Conservation (phyloP, 805 yeast genomes). For the Saccharomycopsis sp. region DNA sequence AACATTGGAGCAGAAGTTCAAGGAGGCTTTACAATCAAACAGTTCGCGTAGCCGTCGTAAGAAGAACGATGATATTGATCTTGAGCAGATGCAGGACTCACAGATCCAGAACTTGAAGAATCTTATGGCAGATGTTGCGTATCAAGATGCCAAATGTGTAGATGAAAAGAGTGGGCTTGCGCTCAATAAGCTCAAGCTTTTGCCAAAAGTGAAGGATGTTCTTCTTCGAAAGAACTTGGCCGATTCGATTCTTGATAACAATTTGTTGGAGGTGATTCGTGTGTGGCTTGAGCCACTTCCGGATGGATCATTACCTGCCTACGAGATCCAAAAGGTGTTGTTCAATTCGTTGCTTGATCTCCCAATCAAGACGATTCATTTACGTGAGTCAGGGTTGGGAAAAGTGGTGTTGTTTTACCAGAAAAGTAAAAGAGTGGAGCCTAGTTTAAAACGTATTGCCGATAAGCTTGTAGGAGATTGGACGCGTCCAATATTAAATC, state of each 20-base stretch:
- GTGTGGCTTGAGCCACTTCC: slow-evolving; percentile 98
- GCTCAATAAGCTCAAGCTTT: slow-evolving; percentile 60
- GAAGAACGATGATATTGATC: slow-evolving; percentile 81
- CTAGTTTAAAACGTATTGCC: slow-evolving; percentile 76
- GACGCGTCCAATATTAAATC: slow-evolving; percentile 97
- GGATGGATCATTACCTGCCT: slow-evolving; percentile 96
- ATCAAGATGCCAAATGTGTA: slow-evolving; percentile 54
- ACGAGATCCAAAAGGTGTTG: slow-evolving; percentile 86
- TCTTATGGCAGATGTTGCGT: slow-evolving; percentile 85
- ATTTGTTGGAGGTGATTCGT: slow-evolving; percentile 84
- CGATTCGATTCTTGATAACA: slow-evolving; percentile 90
- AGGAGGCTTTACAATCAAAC: slow-evolving; percentile 57
- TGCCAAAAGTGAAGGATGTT: slow-evolving; percentile 71
- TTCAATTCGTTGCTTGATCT: slow-evolving; percentile 66
- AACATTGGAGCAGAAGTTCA: slow-evolving; percentile 75
- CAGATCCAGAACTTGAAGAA: slow-evolving; percentile 73
- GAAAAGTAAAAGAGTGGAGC: slow-evolving; percentile 82
- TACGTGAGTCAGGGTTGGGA: slow-evolving; percentile 91
- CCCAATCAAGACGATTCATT: slow-evolving; percentile 93
- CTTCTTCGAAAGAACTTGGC: slow-evolving; percentile 79
- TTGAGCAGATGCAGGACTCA: slow-evolving; percentile 94
- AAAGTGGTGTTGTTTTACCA: slow-evolving; percentile 91
- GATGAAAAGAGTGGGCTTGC: slow-evolving; percentile 44
- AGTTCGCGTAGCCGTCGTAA: slow-evolving; percentile 47
- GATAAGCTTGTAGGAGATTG: slow-evolving; percentile 91